Conservation (phyloP, 2,329 filamentous ascomycete genomes). For the Beauveria varroae region DNA sequence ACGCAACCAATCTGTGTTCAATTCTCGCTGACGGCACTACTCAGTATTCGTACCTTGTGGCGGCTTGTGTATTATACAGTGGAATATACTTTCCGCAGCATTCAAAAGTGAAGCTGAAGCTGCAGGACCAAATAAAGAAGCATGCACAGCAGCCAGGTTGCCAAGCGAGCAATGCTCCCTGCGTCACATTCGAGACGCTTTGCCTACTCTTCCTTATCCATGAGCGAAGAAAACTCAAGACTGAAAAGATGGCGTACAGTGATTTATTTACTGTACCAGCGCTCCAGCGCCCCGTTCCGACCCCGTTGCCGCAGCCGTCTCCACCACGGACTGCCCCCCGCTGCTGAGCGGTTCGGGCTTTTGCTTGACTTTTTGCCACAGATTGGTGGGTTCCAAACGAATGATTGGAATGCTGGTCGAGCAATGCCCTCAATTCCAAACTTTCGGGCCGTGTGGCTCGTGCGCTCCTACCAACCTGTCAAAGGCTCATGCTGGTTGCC, state of each 20-base stretch:
- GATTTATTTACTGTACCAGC: too few species aligned
- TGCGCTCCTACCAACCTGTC: background rate
- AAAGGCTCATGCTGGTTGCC: background rate
- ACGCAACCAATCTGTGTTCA: background rate
- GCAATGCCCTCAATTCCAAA: background rate
- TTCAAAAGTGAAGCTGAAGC: background rate
- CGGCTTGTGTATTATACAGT: background rate
- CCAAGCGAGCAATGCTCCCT: background rate
- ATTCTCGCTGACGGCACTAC: background rate
- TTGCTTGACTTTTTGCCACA: background rate
- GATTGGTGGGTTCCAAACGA: background rate
- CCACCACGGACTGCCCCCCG: background rate
- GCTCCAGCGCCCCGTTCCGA: too few species aligned
- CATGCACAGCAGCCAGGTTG: background rate
- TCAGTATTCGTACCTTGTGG: too few species aligned
- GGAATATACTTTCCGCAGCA: background rate
- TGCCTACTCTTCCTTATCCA: background rate
- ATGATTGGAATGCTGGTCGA: conserved; percentile 1
- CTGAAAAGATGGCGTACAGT: background rate
- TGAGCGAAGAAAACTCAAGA: background rate
- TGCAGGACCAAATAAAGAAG: background rate
- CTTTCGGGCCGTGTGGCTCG: background rate
- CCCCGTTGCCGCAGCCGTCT: background rate
- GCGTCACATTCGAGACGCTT: background rate
- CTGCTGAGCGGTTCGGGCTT: background rate